Conservation (phyloP, 129 eudicot genomes). For the Flaveria robusta region DNA sequence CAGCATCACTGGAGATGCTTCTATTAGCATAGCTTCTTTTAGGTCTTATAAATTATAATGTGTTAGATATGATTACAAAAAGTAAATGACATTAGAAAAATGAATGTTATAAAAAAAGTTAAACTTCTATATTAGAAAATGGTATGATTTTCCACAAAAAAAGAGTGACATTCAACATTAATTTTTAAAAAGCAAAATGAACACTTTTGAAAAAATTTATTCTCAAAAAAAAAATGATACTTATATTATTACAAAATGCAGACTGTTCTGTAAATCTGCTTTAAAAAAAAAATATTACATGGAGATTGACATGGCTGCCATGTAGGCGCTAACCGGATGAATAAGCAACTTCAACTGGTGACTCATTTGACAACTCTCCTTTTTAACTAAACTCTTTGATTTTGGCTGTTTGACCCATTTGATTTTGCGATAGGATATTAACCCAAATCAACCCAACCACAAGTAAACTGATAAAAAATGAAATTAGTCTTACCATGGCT, state of each 20-base stretch:
- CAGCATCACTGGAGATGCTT: neutral
- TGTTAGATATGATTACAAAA: neutral
- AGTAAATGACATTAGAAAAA: neutral
- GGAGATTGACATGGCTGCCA: neutral
- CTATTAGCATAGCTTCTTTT: neutral
- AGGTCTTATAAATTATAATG: neutral
- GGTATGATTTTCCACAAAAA: neutral
- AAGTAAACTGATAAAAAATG: neutral
- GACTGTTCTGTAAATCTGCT: neutral
- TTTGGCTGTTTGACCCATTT: neutral
- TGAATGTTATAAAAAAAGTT: neutral
- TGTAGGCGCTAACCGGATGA: neutral
- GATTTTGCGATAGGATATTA: neutral
- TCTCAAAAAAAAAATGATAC: neutral
- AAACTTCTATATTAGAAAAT: neutral
- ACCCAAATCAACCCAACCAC: neutral
- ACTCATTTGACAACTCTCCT: neutral
- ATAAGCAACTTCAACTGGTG: neutral
- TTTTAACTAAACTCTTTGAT: neutral
- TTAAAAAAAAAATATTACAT: neutral
- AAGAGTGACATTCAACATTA: neutral
- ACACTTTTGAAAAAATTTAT: neutral
- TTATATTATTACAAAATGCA: neutral
- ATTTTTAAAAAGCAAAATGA: neutral
- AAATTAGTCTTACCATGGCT: slow-evolving; percentile 59